Evolutionary conservation across 345 rosid species (phyloP).

Genomic region (Dipteronia dyeriana): DNA sequence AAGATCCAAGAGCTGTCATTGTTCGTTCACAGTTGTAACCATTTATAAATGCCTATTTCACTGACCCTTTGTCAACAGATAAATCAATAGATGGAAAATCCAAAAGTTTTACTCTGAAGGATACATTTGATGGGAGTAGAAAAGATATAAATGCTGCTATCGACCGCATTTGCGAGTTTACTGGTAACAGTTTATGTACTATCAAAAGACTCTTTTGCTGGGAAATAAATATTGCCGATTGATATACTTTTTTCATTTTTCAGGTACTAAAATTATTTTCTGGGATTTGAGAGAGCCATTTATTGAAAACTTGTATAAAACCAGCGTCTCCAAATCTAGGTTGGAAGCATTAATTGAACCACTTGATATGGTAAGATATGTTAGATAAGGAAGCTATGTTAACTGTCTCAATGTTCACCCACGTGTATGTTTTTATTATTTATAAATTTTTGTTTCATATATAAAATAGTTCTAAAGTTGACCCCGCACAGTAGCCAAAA

Average conservation of each 20-base stretch:
- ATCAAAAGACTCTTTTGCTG: background rate
- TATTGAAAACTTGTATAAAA: constrained; percentile 80
- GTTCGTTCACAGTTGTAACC: background rate
- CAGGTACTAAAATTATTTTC: constrained; percentile 93
- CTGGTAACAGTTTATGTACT: constrained; percentile 50
- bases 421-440: too few species aligned
- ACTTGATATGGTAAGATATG: constrained; percentile 68
- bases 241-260: constrained; percentile 27
- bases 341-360: constrained; percentile 81
- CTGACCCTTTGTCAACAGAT: constrained; percentile 33
- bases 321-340: constrained; percentile 71
- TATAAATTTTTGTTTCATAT: too few species aligned
- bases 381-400: constrained; percentile 3
- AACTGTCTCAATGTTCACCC: background rate
- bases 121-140: constrained; percentile 84
- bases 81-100: constrained; percentile 69
- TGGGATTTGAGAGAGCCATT: constrained; percentile 88
- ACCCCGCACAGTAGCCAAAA: background rate
- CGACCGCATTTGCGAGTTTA: constrained; percentile 80
- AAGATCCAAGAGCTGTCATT: background rate
- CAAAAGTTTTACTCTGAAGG: constrained; percentile 67
- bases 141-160: constrained; percentile 87
- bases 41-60: constrained; percentile 10
- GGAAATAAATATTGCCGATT: constrained; percentile 22
- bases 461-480: background rate